Conservation (phyloP, 1,139 yeast species). For the Pneumocystis sp. region DNA sequence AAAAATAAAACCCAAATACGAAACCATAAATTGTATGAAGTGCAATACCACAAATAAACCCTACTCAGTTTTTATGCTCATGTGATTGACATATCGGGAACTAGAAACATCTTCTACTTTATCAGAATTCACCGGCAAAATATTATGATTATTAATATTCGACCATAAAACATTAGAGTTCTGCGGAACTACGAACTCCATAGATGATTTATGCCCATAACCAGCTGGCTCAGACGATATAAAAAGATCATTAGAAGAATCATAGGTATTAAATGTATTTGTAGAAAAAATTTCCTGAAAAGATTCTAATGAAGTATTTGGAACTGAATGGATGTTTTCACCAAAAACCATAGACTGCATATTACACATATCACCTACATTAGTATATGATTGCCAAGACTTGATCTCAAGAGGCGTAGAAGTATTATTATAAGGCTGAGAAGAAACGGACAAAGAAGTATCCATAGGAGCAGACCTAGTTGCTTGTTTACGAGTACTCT, state of each 20-base stretch:
- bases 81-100: neutral
- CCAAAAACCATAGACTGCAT: conserved; percentile 5
- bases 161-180: neutral
- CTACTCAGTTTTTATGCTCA: neutral
- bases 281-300: neutral
- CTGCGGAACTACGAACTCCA: neutral
- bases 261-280: neutral
- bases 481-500: neutral
- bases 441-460: conserved; percentile 9
- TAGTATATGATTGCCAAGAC: neutral
- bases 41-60: neutral
- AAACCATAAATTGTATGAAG: neutral
- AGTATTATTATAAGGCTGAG: conserved; percentile 2
- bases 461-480: conserved; percentile 4
- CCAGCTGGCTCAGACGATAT: neutral
- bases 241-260: neutral
- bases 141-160: neutral
- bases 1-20: neutral
- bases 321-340: neutral
- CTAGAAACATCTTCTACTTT: neutral
- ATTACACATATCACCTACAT: conserved; percentile 4
- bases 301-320: neutral
- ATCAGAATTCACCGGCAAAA: neutral
- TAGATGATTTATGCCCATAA: neutral
- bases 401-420: neutral